phyloP scores from a whole-genome alignment of 192 early-diverging fungal genomes.

The Ambispora gerdemannii region DNA sequence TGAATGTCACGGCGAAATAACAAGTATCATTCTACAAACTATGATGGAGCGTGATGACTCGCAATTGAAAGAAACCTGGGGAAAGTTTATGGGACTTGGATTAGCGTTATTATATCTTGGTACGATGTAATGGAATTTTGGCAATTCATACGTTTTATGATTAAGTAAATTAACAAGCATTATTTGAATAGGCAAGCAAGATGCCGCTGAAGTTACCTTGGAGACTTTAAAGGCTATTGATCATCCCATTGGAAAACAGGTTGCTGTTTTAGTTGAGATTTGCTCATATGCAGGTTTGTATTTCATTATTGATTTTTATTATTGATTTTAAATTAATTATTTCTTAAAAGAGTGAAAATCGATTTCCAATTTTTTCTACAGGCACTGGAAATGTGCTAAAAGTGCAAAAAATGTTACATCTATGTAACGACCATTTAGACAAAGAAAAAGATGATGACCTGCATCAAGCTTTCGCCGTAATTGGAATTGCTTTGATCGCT shows the following conservation, averaged over 20 bases:
- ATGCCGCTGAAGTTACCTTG: slow-evolving; percentile 82
- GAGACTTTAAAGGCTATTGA: slow-evolving; percentile 95
- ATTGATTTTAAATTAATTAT: no score
- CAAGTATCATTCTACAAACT: slow-evolving; percentile 85
- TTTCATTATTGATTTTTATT: not conserved
- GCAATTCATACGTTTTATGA: not conserved
- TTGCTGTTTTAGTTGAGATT: slow-evolving; percentile 82
- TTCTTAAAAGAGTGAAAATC: no score
- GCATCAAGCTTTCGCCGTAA: slow-evolving; percentile 91
- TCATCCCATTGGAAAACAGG: slow-evolving; percentile 87
- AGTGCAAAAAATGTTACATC: slow-evolving; percentile 93
- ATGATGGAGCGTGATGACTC: slow-evolving; percentile 92
- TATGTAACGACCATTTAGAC: slow-evolving; percentile 94
- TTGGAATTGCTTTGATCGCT: slow-evolving; percentile 92
- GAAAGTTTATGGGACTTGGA: slow-evolving; percentile 92
- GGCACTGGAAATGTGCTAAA: slow-evolving; percentile 95
- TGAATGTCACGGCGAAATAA: slow-evolving; percentile 84
- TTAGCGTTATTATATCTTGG: slow-evolving; percentile 87
- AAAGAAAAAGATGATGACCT: slow-evolving; percentile 78
- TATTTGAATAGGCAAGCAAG: slow-evolving; percentile 64
- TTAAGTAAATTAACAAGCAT: not conserved
- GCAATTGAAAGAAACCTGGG: slow-evolving; percentile 82
- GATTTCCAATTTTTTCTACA: no score
- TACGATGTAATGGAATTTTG: slow-evolving; percentile 10
- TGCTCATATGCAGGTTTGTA: slow-evolving; percentile 78